phyloP scores from a whole-genome alignment of 2,329 filamentous ascomycete species.

The Aspergillus floridensis region DNA sequence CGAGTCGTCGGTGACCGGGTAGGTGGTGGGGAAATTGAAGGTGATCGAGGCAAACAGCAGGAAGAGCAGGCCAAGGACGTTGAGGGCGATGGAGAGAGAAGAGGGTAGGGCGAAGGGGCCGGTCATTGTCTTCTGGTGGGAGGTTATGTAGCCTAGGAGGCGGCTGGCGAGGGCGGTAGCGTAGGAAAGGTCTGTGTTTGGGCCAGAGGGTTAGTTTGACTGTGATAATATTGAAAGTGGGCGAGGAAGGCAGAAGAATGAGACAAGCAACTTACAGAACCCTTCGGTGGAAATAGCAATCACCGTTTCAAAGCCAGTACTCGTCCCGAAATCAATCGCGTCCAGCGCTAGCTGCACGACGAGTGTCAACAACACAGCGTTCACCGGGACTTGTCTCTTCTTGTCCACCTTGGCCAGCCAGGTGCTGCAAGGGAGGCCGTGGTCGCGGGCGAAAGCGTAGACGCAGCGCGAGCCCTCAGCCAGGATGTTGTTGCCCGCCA shows the following conservation, averaged over 20 bases:
- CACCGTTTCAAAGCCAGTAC: constrained; percentile 56
- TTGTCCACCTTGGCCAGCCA: constrained; percentile 48
- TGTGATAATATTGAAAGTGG: too few species aligned
- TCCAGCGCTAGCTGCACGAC: constrained; percentile 53
- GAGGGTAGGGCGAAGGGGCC: constrained; percentile 44
- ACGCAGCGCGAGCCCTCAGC: constrained; percentile 49
- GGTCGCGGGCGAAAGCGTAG: constrained; percentile 50
- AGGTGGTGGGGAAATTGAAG: constrained; percentile 55
- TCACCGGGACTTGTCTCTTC: constrained; percentile 49
- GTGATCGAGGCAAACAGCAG: constrained; percentile 55
- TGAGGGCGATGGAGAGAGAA: constrained; percentile 47
- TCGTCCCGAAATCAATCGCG: constrained; percentile 55
- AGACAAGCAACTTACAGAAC: constrained; percentile 45
- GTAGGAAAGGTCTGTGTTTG: constrained; percentile 52
- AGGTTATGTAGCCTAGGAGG: constrained; percentile 47
- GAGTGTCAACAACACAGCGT: constrained; percentile 49
- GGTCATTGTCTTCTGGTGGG: constrained; percentile 36
- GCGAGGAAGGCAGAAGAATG: background rate
- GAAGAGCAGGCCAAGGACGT: constrained; percentile 52
- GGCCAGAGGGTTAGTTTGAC: background rate
- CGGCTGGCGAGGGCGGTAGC: constrained; percentile 55
- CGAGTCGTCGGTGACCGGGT: constrained; percentile 52
- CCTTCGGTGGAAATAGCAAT: constrained; percentile 58
- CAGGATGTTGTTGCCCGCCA: constrained; percentile 47
- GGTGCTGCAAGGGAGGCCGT: constrained; percentile 53